Evolutionary conservation across 2,329 filamentous ascomycete species (phyloP), one percentile per base, ranked within the genome.

Genomic region (Monosporascus sp.): DNA sequence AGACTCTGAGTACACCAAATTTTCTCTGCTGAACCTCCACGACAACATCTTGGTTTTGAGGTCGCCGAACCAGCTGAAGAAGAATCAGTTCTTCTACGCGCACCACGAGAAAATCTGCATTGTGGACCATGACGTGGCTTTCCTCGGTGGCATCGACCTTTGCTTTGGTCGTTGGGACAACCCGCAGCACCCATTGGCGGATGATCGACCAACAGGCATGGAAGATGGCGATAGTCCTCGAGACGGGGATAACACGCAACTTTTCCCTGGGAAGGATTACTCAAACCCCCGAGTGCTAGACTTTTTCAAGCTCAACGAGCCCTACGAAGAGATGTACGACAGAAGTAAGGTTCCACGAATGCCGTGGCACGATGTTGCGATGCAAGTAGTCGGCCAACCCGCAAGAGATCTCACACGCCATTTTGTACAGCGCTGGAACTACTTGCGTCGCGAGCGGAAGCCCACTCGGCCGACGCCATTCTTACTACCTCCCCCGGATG

Each of bases 1-100:
- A 65, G 94, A 99, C 70, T 97, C 93, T 1, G 92, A 97, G 70
- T 96, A 97, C 70, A 97, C 94, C 52, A 99, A 99, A 65, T 96
- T 92, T 72, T 96, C 92, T 1, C 80, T 99, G 54, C 82, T 99
- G 48, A 96, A 97, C 67, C 79, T 99, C 7, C 93, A 97, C 63
- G 91, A 91, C 20, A 99, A 99, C 68, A 86, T 99, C 58, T 96
- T 96, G 63, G 91, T 99, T 15, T 91, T 97, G 68, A 81, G 94
- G 64, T 97, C 94, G 3, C 94, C 94, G 0, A 97, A 99, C 63
- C 94, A 99, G 71, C 92, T 97, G 72, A 89, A 96, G 66, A 96
- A 99, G 73, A 97, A 97, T 65, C 96, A 96, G 46, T 99, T 99
- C 75, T 99, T 99, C 77, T 99, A 95, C 79, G 94, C 94, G 1